phyloP scores from a whole-genome alignment of 2,329 filamentous ascomycete species.

The Pseudogymnoascus sp. region DNA sequence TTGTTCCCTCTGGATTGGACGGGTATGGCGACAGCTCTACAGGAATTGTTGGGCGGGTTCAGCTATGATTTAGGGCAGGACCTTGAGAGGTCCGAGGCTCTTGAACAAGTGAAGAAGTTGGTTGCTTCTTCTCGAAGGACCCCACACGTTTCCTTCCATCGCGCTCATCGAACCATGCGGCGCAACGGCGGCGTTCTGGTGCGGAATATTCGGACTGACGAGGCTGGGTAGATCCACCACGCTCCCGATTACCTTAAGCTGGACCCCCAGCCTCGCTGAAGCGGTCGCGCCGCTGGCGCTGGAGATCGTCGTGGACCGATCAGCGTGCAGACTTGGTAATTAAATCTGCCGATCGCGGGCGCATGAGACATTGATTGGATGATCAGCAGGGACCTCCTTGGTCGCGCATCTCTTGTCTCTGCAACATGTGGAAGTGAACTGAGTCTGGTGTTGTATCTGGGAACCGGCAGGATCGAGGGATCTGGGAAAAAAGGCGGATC shows the following conservation, averaged over 20 bases:
- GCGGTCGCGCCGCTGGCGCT: neutral
- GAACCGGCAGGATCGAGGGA: neutral
- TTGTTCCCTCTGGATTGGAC: neutral
- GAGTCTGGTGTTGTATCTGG: neutral
- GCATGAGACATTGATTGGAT: neutral
- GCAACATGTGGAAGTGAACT: neutral
- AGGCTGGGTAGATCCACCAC: neutral
- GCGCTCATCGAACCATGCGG: slow-evolving; percentile 12
- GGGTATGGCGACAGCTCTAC: neutral
- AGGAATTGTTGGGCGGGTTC: neutral
- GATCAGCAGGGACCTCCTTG: neutral
- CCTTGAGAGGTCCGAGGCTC: neutral
- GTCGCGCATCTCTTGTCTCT: neutral
- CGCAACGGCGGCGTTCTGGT: slow-evolving; percentile 6
- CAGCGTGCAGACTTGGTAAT: neutral
- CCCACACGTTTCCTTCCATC: slow-evolving; percentile 9
- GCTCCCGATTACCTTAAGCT: slow-evolving; percentile 1
- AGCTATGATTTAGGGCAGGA: neutral
- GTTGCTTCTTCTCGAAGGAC: neutral
- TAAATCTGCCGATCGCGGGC: neutral
- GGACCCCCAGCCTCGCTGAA: neutral
- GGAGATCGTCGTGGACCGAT: neutral
- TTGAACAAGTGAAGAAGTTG: neutral
- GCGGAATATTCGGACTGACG: neutral
- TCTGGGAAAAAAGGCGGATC: neutral